Conservation (phyloP, 1,284 basidiomycete species). For the Ganoderma boninense region DNA sequence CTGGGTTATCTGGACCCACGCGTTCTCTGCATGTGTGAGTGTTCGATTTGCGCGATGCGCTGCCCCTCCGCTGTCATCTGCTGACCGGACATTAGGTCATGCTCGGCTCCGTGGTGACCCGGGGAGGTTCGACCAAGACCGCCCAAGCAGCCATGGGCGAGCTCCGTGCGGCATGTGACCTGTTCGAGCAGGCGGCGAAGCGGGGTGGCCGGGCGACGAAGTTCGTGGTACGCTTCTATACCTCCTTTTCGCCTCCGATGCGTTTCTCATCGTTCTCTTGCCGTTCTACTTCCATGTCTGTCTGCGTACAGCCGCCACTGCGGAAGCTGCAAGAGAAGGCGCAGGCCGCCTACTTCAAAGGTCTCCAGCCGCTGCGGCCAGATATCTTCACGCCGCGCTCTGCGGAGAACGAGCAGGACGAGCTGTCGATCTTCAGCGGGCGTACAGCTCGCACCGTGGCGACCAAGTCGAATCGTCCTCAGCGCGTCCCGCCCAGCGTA, state of each 20-base stretch:
- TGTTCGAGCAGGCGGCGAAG: constrained; percentile 67
- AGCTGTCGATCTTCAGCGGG: constrained; percentile 78
- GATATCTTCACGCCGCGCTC: constrained; percentile 66
- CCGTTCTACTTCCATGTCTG: neutral
- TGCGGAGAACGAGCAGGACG: constrained; percentile 56
- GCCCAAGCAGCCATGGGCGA: constrained; percentile 72
- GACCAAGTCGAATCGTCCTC: constrained; percentile 46
- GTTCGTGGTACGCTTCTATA: constrained; percentile 59
- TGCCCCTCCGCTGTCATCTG: neutral
- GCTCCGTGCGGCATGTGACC: constrained; percentile 61
- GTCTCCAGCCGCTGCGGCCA: constrained; percentile 49
- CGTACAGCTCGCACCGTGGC: constrained; percentile 63
- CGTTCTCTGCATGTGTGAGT: constrained; percentile 67
- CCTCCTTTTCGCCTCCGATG: neutral
- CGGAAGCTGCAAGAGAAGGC: constrained; percentile 67
- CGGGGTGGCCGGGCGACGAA: constrained; percentile 71
- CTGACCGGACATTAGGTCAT: constrained; percentile 57
- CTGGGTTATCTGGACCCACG: constrained; percentile 67
- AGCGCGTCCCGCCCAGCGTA: constrained; percentile 30
- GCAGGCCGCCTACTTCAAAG: constrained; percentile 58
- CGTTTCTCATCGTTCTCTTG: constrained; percentile 8
- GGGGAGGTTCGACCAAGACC: constrained; percentile 67
- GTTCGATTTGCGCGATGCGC: neutral
- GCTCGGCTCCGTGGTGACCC: constrained; percentile 75
- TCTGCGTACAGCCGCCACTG: constrained; percentile 60